Base-by-base conservation (phyloP, 768 basidiomycete genomes). In the Hericium alpestre region DNA sequence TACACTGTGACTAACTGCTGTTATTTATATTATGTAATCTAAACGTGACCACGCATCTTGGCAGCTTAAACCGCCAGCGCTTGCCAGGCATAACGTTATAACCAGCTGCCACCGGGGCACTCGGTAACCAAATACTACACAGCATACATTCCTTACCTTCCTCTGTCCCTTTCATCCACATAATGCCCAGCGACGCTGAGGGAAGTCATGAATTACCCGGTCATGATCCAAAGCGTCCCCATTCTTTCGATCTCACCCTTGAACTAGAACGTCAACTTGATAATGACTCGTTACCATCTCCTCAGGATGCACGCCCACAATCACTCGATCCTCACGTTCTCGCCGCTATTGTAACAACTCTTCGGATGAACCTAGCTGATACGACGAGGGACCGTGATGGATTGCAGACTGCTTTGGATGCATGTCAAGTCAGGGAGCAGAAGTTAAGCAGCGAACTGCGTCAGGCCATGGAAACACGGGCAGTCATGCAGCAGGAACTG, bases 231-330 rank as follows among this genome's bases (percentile, higher is more conserved):
- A 62, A 67, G 51, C 73, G 72, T 1, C 71, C 67, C 11, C 71
- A 64, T 51, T 88, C 87, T 32, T 62, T 58, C 66, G 89, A 92
- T 70, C 79, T 88, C 59, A 80, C 81, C 51, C 78, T 92, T 59
- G 87, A 88, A 63, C 81, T 92, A 60, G 90, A 92, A 66, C 82
- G 79, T 53, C 81, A 89, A 70, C 79, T 92, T 41, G 76, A 82
- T 48, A 75, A 77, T 65, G 87, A 87, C 52, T 80, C 80, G 4
- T 75, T 81, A 4, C 74, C 79, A 1, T 74, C 76, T 0, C 74
- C 76, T 18, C 61, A 54, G 46, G 40, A 62, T 27, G 61, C 69
- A 56, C 67, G 79, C 65, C 71, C 76, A 32, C 73, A 74, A 48
- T 80, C 83, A 1, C 76, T 90, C 49, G 90, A 93, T 67, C 79